Base-by-base conservation (phyloP, 2,329 filamentous ascomycete species). In the Neonectria ditissima region DNA sequence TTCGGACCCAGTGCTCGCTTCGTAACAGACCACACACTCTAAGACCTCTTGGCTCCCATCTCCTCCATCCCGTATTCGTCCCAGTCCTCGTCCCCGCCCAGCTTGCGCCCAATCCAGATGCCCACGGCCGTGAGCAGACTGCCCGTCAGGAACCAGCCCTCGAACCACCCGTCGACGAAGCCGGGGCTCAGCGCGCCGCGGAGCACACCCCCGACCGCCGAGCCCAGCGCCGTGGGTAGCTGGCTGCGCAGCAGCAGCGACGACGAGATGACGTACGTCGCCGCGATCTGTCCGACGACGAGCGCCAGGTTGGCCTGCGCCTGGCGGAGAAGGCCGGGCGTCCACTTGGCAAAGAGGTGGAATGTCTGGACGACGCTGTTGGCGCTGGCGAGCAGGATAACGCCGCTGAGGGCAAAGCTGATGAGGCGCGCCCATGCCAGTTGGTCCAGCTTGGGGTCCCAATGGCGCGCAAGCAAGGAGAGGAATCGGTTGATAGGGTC, bases 401-500 rank as follows among this genome's bases (percentile, higher is more conserved):
- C 88, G 18, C 93, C 93, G 8, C 91, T 93, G 5, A 97, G 84
- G 22, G 93, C 81, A 78, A 97, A 97, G 63, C 91, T 93, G 68
- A 97, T 94, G 74, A 93, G 92, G 30, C 92, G 90, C 22, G 92
- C 90, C 92, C 93, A 97, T 10, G 92, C 91, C 11, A 89, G 86
- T 73, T 93, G 92, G 79, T 97, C 92, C 26, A 97, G 86, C 64
- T 90, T 88, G 3, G 92, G 92, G 74, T 97, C 92, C 87, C 92
- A 94, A 79, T 97, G 92, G 59, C 91, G 90, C 4, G 92, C 92
- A 18, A 97, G 80, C 13, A 97, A 84, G 5, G 92, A 92, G 9
- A 97, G 86, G 65, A 95, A 85, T 67, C 93, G 91, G 80, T 92
- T 97, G 75, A 97, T 92, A 1, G 93, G 93, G 75, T 97, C 94